A percentile compares a stretch with the other conserved stretches of the same genome.
Evolutionary conservation across 345 rosid genomes (phyloP).

Genomic region (Gossypium bickii): DNA sequence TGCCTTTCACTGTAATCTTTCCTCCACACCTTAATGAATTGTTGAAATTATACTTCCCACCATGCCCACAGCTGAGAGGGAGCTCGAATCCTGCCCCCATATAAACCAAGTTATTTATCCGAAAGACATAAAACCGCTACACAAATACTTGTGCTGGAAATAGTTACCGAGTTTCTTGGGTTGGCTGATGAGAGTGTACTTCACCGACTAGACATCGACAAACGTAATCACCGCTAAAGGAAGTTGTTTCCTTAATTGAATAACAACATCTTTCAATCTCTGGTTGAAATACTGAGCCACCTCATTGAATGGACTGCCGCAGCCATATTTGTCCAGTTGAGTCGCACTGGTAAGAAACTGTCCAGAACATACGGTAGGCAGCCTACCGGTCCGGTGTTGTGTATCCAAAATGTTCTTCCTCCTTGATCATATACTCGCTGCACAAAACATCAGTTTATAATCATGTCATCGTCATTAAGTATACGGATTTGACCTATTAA

Average conservation of each 20-base stretch:
- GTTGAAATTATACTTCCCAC: conserved; percentile 60
- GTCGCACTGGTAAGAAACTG: conserved; percentile 39
- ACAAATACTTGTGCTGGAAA: background rate
- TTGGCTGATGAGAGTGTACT: conserved; percentile 41
- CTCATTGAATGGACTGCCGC: conserved; percentile 48
- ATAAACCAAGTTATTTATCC: background rate
- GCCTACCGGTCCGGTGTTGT: conserved; percentile 68
- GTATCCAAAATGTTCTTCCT: conserved; percentile 62
- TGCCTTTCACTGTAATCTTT: background rate
- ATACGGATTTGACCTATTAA: background rate
- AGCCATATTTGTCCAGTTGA: conserved; percentile 54
- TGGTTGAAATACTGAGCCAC: conserved; percentile 56
- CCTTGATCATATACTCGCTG: conserved; percentile 46
- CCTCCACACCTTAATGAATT: background rate
- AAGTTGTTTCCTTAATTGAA: conserved; percentile 37
- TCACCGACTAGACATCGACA: conserved; percentile 54
- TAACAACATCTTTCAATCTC: conserved; percentile 37
- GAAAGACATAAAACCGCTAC: background rate
- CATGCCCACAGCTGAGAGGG: conserved; percentile 65
- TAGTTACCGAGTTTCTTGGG: conserved; percentile 40
- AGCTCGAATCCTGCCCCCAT: conserved; percentile 23
- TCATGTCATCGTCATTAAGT: background rate
- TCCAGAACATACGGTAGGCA: conserved; percentile 61
- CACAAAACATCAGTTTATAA: background rate
- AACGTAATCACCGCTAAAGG: conserved; percentile 49